These are phyloP conservation scores for Calcarisporium arbuscula DNA, from an alignment of 2,329 filamentous ascomycete genomes.

Conservation along the genomic window DNA sequence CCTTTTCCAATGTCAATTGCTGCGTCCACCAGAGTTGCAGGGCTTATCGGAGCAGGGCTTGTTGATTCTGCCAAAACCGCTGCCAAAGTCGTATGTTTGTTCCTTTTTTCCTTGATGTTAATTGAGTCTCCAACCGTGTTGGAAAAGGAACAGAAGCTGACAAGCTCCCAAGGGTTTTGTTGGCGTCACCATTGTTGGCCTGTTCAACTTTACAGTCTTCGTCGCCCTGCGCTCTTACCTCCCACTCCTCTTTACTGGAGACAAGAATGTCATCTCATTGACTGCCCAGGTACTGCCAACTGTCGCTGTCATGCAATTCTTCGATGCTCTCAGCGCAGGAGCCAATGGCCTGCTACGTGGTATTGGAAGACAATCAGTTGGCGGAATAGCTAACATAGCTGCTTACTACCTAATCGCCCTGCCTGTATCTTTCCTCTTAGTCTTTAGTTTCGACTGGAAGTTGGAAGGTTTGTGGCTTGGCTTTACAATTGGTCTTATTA, in stretches of 20 bases:
- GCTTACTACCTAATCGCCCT: constrained; percentile 83
- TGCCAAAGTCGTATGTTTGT: constrained; percentile 56
- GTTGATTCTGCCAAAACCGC: constrained; percentile 70
- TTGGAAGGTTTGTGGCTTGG: constrained; percentile 77
- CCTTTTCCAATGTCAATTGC: constrained; percentile 88
- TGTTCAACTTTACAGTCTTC: constrained; percentile 69
- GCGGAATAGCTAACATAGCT: constrained; percentile 77
- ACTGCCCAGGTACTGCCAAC: constrained; percentile 66
- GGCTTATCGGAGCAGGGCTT: constrained; percentile 77
- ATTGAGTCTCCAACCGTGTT: constrained; percentile 13
- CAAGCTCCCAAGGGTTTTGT: constrained; percentile 40
- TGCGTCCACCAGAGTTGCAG: constrained; percentile 77
- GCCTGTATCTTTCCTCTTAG: constrained; percentile 70
- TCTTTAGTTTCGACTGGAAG: constrained; percentile 68
- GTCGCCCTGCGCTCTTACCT: constrained; percentile 60
- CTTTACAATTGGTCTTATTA: constrained; percentile 61
- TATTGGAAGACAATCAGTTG: constrained; percentile 76
- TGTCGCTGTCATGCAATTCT: constrained; percentile 81
- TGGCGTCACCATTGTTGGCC: constrained; percentile 58
- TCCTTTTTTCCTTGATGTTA: background rate
- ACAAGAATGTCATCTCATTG: constrained; percentile 58
- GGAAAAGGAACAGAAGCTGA: too few relatives aligned
- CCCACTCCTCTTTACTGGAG: constrained; percentile 65
- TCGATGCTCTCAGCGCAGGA: constrained; percentile 70
- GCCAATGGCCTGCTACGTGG: constrained; percentile 80